Percentiles rank a stretch among this genome's conserved stretches.
These are phyloP conservation scores for Spiraea crenata DNA, from an alignment of 331 rosid species.

Conservation along the genomic window DNA sequence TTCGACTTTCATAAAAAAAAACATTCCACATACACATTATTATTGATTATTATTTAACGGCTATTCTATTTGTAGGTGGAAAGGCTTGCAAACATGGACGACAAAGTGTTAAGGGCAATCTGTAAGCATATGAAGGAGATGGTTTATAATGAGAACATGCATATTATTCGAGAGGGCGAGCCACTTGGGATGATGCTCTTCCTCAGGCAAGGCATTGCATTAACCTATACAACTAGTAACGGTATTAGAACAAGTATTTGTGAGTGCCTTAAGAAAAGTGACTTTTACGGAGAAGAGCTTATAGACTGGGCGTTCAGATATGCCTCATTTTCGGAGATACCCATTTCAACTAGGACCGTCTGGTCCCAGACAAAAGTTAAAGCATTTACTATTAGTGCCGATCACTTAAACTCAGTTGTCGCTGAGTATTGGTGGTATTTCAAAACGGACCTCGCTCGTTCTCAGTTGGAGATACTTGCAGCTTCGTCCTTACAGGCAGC, in stretches of 20 bases:
- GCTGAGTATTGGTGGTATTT: conserved; percentile 33
- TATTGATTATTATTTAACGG: no score
- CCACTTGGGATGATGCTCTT: conserved; percentile 27
- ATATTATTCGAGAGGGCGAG: conserved; percentile 25
- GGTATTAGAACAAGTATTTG: background rate
- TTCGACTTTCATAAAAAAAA: no score
- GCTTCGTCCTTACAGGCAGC: background rate
- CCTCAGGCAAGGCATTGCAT: conserved; percentile 17
- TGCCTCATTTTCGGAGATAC: conserved; percentile 26
- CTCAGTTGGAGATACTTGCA: background rate
- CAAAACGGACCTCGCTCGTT: background rate
- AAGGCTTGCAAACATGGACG: conserved; percentile 7
- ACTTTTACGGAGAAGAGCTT: background rate
- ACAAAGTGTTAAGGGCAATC: conserved; percentile 18
- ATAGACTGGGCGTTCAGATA: conserved; percentile 28
- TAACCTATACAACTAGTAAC: background rate
- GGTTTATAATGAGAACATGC: conserved; percentile 16
- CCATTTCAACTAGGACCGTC: conserved; percentile 33
- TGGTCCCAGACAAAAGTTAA: conserved; percentile 34
- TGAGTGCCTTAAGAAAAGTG: background rate
- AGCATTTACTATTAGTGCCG: conserved; percentile 36
- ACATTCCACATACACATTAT: no score
- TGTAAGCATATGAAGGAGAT: conserved; percentile 24
- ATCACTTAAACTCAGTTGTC: conserved; percentile 31
- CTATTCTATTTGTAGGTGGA: background rate